Conservation (phyloP, 805 yeast genomes). For the Metschnikowia lochheadii region DNA sequence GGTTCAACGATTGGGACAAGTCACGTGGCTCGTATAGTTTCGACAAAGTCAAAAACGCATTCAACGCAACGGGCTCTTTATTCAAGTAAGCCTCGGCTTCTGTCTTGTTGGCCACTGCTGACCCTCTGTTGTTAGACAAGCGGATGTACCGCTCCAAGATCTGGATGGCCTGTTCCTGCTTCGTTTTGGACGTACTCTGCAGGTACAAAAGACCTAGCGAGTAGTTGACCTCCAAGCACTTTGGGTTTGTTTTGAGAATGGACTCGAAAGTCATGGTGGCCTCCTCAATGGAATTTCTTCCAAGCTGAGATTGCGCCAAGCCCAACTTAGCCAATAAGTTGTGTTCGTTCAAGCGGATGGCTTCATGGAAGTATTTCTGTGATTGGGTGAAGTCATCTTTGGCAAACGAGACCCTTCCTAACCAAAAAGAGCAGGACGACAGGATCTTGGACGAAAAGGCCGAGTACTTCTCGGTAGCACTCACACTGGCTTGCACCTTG, state of each 20-base stretch:
- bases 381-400: slow-evolving; percentile 63
- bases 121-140: slow-evolving; percentile 48
- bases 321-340: slow-evolving; percentile 75
- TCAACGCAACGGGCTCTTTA: slow-evolving; percentile 55
- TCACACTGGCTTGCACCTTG: slow-evolving; percentile 35
- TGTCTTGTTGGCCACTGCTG: slow-evolving; percentile 21
- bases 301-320: slow-evolving; percentile 77
- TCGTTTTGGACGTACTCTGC: slow-evolving; percentile 36
- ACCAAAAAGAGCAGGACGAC: slow-evolving; percentile 61
- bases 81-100: slow-evolving; percentile 23
- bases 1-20: slow-evolving; percentile 60
- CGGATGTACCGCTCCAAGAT: slow-evolving; percentile 68
- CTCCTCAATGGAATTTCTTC: slow-evolving; percentile 72
- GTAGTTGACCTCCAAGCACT: slow-evolving; percentile 68
- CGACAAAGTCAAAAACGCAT: slow-evolving; percentile 67
- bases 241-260: slow-evolving; percentile 60
- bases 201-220: slow-evolving; percentile 75
- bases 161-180: slow-evolving; percentile 53
- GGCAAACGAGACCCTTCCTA: slow-evolving; percentile 70
- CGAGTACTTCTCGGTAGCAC: slow-evolving; percentile 20
- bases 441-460: slow-evolving; percentile 28
- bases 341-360: slow-evolving; percentile 59
- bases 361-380: slow-evolving; percentile 65
- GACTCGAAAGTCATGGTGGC: slow-evolving; percentile 83
- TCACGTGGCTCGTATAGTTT: slow-evolving; percentile 66